Base-by-base conservation (phyloP, 148 eudicot species). In the Fagopyrum esculentum region DNA sequence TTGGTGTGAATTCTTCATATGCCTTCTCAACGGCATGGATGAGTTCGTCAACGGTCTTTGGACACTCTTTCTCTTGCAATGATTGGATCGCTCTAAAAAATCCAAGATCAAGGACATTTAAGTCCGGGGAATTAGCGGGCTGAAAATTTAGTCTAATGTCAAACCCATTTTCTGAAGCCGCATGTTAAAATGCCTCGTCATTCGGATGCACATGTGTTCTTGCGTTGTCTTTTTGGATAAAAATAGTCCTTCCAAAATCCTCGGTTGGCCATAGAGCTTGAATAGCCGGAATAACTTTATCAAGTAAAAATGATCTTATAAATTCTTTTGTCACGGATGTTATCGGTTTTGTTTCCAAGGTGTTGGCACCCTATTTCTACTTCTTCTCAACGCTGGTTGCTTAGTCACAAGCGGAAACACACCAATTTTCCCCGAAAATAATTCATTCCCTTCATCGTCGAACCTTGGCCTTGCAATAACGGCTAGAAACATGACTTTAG, bases 261-360 rank as follows among this genome's bases (percentile, higher is more conserved):
- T 49, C 52, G 30, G 17, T 12, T n/a, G 82, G 84, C 81, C 81
- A 81, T 22, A 54, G 69, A 17, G 71, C 63, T 66, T 15, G 61
- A 44, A 74, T 84, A 2, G 81, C 70, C 0, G 46, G 82, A 55
- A 77, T 8, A 0, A 81, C 79, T 11, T 79, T 79, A 6, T 82
- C 72, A 48, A 77, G 73, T 3, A 81, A 72, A 44, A 51, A 81
- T 8, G 51, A 12, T 22, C 52, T n/a, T 13, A 30, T 61, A 3
- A 77, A 57, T 1, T 77, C 49, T 17, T 76, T 76, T 16, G 26
- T 78, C 45, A 77, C 66, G 1, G 80, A 73, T 35, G 52, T 8
- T 22, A 73, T 57, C 0, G 76, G 74, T 50, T 81, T 84, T 16
- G 76, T 81, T 19, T 66, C 78, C 35, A 84, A 16, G 5, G 82